A percentile compares a stretch with the other conserved stretches of the same genome.
phyloP scores from a whole-genome alignment of 371 early-diverging fungal genomes.

The Mucor mucedo region DNA sequence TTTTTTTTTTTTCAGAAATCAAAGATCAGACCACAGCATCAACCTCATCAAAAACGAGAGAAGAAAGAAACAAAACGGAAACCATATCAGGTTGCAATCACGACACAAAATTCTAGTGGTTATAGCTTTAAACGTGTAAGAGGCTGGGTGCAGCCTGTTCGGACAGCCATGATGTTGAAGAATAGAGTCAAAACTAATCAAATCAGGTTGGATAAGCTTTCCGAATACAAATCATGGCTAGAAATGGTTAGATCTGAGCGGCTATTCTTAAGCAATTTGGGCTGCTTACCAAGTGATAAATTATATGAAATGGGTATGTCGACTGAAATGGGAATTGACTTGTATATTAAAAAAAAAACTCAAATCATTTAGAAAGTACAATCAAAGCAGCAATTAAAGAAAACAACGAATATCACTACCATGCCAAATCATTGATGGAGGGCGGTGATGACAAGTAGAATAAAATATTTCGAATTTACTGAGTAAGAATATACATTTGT shows the following conservation, averaged over 20 bases:
- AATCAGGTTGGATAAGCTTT: conserved; percentile 8
- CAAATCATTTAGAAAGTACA: too few species aligned
- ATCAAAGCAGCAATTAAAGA: too few species aligned
- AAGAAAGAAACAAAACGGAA: conserved; percentile 19
- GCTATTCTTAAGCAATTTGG: conserved; percentile 14
- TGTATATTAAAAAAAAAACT: too few species aligned
- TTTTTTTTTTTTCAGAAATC: background rate
- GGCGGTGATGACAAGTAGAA: too few species aligned
- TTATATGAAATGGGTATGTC: conserved; percentile 11
- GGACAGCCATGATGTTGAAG: conserved; percentile 34
- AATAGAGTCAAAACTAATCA: conserved; percentile 24
- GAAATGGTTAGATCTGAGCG: conserved; percentile 23
- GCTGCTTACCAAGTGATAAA: conserved; percentile 13
- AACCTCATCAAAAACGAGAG: background rate
- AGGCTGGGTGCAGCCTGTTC: conserved; percentile 34
- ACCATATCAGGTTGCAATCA: conserved; percentile 26
- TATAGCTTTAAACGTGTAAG: conserved; percentile 29
- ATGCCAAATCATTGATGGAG: too few species aligned
- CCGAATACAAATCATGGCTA: conserved; percentile 4
- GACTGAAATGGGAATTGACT: too few species aligned
- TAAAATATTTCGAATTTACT: too few species aligned
- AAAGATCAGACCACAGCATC: background rate
- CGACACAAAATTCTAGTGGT: conserved; percentile 8
- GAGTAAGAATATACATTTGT: too few species aligned
- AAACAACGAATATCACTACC: too few species aligned